A percentile compares a stretch with the other conserved stretches of the same genome.
Evolutionary conservation across 73 alveolate genomes (phyloP).

Genomic region (Paramecium sexaurelia): DNA sequence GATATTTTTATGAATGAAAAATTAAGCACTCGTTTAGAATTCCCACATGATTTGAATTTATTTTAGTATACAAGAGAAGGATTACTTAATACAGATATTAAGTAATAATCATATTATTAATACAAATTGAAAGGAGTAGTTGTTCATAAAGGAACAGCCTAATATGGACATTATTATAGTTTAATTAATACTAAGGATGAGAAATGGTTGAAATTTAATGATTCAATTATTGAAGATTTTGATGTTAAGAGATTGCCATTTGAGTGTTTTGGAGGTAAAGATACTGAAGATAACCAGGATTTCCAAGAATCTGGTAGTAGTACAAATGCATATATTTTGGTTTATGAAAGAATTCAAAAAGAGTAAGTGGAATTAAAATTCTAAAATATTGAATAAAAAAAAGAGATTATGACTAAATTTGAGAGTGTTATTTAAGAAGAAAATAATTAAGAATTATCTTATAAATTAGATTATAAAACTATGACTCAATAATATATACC

Average conservation of each 20-base stretch:
- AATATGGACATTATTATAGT: slow-evolving; percentile 92
- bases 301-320: slow-evolving; percentile 48
- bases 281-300: slow-evolving; percentile 66
- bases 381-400: background rate
- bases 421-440: background rate
- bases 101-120: slow-evolving; percentile 57
- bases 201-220: slow-evolving; percentile 92
- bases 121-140: slow-evolving; percentile 93
- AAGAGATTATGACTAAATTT: background rate
- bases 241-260: slow-evolving; percentile 69
- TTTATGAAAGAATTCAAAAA: slow-evolving; percentile 89
- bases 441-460: background rate
- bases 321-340: slow-evolving; percentile 96
- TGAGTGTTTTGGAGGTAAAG: slow-evolving; percentile 90
- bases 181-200: slow-evolving; percentile 67
- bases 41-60: slow-evolving; percentile 92
- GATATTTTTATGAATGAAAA: slow-evolving; percentile 93
- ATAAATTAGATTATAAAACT: background rate
- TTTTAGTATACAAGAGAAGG: slow-evolving; percentile 69
- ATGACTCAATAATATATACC: slow-evolving; percentile 47
- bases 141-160: slow-evolving; percentile 96
- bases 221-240: slow-evolving; percentile 75
- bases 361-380: slow-evolving; percentile 68
- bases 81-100: slow-evolving; percentile 65
- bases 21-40: slow-evolving; percentile 93